phyloP scores from a whole-genome alignment of 768 basidiomycete genomes.

The Tulasnella sp. region DNA sequence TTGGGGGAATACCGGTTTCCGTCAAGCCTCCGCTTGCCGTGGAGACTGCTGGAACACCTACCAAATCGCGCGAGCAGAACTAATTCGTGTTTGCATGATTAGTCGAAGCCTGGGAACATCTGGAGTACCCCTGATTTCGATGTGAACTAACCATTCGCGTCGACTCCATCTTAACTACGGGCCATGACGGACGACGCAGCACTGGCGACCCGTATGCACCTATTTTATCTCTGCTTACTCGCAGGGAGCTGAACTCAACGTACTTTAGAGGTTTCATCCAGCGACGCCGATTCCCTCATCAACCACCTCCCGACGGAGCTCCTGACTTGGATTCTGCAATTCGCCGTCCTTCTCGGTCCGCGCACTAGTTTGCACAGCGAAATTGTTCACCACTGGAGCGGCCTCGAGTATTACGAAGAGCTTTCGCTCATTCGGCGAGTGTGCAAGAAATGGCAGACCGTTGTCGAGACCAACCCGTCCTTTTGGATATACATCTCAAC shows the following conservation, averaged over 20 bases:
- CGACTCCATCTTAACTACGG: too few relatives aligned
- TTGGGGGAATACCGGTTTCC: too few relatives aligned
- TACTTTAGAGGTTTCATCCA: not conserved
- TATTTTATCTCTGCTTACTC: not conserved
- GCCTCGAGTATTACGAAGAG: not conserved
- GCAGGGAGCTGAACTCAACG: not conserved
- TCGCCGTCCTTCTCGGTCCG: not conserved
- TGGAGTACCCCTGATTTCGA: not conserved
- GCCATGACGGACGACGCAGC: too few relatives aligned
- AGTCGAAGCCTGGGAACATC: too few relatives aligned
- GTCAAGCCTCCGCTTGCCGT: too few relatives aligned
- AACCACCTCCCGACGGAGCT: not conserved
- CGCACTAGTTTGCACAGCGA: not conserved
- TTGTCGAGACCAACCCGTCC: not conserved
- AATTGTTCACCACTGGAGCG: not conserved
- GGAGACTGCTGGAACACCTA: too few relatives aligned
- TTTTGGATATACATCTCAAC: not conserved
- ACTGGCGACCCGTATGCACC: too few relatives aligned
- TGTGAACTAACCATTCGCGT: too few relatives aligned
- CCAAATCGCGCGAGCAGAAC: too few relatives aligned
- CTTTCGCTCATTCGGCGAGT: not conserved
- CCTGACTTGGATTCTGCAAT: not conserved
- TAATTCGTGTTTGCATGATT: too few relatives aligned
- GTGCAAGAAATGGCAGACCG: not conserved
- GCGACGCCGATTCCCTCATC: not conserved